Conservation (phyloP, 768 basidiomycete species). For the Tylopilus felleus region DNA sequence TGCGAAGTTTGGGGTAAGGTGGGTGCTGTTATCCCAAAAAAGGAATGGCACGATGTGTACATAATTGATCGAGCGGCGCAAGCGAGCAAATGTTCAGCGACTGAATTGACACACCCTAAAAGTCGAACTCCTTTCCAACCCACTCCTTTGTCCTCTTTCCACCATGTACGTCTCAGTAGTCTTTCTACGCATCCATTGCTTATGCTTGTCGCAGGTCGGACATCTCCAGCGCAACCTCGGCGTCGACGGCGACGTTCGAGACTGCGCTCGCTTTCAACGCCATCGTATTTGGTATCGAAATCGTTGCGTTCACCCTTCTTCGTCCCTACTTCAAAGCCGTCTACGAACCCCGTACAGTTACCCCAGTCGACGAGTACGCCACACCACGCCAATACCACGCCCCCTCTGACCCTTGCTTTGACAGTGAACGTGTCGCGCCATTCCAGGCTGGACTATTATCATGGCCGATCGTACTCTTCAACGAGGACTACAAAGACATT, state of each 20-base stretch:
- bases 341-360: conserved; percentile 84
- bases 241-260: conserved; percentile 75
- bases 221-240: conserved; percentile 43
- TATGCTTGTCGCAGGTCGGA: conserved; percentile 34
- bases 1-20: background rate
- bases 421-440: conserved; percentile 55
- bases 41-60: conserved; percentile 5
- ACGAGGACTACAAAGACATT: conserved; percentile 59
- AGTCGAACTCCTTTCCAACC: conserved; percentile 7
- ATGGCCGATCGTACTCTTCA: conserved; percentile 68
- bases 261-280: conserved; percentile 85
- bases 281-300: conserved; percentile 65
- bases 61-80: conserved; percentile 11
- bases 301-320: conserved; percentile 77
- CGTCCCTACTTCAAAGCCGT: conserved; percentile 83
- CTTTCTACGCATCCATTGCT: background rate
- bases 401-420: background rate
- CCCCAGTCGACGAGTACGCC: conserved; percentile 43
- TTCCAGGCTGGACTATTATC: conserved; percentile 48
- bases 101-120: background rate
- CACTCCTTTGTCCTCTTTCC: conserved; percentile 17
- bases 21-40: conserved; percentile 1
- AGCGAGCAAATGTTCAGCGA: background rate
- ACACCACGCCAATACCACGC: background rate
- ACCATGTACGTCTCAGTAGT: conserved; percentile 17